These are phyloP conservation scores for Priceomyces fermenticarens DNA, from an alignment of 805 yeast genomes.

Conservation along the genomic window DNA sequence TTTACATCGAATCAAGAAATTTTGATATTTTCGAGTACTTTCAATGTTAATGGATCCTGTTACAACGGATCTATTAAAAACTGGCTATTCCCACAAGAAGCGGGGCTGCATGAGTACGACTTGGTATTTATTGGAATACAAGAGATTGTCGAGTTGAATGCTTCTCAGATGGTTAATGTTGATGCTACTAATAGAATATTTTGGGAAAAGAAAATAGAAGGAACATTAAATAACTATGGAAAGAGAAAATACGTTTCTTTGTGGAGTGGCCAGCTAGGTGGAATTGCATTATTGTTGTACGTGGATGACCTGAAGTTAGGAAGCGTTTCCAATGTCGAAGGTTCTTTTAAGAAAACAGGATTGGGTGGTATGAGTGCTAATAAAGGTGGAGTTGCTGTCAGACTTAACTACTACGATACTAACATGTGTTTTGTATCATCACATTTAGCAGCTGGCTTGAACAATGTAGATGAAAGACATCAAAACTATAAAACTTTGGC, in stretches of 20 bases:
- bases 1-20: slow-evolving; percentile 41
- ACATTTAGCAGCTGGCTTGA: slow-evolving; percentile 92
- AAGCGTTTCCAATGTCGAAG: slow-evolving; percentile 59
- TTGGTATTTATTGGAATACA: slow-evolving; percentile 81
- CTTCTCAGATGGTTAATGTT: slow-evolving; percentile 78
- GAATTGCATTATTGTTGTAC: slow-evolving; percentile 70
- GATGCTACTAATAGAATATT: slow-evolving; percentile 58
- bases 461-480: slow-evolving; percentile 77
- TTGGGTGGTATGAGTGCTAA: slow-evolving; percentile 85
- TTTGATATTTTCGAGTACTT: slow-evolving; percentile 46
- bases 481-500: slow-evolving; percentile 79
- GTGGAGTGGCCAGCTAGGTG: slow-evolving; percentile 84
- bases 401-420: slow-evolving; percentile 63
- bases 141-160: slow-evolving; percentile 75
- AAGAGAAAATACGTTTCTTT: slow-evolving; percentile 51
- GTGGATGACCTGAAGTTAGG: slow-evolving; percentile 51
- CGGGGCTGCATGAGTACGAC: slow-evolving; percentile 44
- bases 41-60: slow-evolving; percentile 52
- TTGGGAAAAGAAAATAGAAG: slow-evolving; percentile 66
- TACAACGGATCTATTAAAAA: slow-evolving; percentile 38
- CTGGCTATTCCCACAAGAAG: slow-evolving; percentile 45
- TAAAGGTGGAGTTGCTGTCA: slow-evolving; percentile 76
- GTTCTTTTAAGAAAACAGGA: slow-evolving; percentile 85
- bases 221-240: slow-evolving; percentile 35
- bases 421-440: slow-evolving; percentile 76